Evolutionary conservation across 352 stramenopile species (phyloP), one percentile per base, ranked within the genome.

Genomic region (Pseudoperonospora humuli): DNA sequence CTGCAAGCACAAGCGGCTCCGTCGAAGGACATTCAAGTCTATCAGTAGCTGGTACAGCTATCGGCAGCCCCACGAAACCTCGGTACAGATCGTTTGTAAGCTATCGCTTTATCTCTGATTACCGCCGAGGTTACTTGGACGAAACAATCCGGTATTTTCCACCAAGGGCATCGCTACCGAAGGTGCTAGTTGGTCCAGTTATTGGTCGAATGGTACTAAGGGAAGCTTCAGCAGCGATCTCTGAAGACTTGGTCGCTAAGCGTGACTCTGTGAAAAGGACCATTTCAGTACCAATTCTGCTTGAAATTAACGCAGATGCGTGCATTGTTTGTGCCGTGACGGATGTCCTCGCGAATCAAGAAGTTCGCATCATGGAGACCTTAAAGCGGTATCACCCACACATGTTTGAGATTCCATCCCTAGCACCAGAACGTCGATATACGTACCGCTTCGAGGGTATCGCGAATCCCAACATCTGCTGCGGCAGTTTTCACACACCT

Each of bases 391-490:
- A 75, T 18, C 42, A 47, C 6, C 78, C 78, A 0, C 35, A 59
- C 2, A 54, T 84, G 1, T 86, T 91, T 51, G 40, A 50, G 17
- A 64, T 85, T 20, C 10, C 55, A 5, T 61, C 47, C 0, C 52
- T 91, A 7, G 24, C 45, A 4, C 71, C 72, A n/a, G 59, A 85
- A 26, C 54, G 71, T 15, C 57, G 78, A 43, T 91, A 84, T 21
- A 45, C 84, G 0, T 86, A 84, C 25, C 69, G 57, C 10, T 88
- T 91, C 37, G 75, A 88, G 61, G 75, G 78, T 1, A 72, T 86
- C 8, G 61, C 65, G 7, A 86, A 88, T 26, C 47, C 48, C 13
- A 53, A 83, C 3, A 51, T 25, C 8, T 61, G 74, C 7, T 56
- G 68, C 1, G 78, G 78, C 4, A 68, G 55, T 26, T 88, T 88